Conservation (phyloP, 306 rosid genomes). For the Rosa rugosa region DNA sequence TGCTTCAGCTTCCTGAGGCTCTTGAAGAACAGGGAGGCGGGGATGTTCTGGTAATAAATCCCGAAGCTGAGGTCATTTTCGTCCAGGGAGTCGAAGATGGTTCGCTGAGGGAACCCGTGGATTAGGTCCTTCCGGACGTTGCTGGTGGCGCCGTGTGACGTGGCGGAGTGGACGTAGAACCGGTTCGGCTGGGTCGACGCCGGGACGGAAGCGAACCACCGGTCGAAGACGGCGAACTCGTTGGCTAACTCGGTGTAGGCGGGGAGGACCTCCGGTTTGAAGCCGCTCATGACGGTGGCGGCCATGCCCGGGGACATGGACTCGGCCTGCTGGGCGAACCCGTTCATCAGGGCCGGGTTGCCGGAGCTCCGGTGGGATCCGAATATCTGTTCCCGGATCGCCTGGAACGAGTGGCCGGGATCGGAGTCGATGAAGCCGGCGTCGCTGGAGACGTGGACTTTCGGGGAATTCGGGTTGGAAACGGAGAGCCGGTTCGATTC, state of each 20-base stretch:
- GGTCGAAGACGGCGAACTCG: constrained; percentile 66
- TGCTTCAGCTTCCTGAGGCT: constrained; percentile 64
- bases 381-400: constrained; percentile 80
- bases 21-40: constrained; percentile 75
- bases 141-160: constrained; percentile 91
- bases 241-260: constrained; percentile 61
- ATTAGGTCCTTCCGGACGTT: constrained; percentile 75
- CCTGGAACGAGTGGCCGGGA: constrained; percentile 93
- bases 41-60: constrained; percentile 85
- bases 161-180: constrained; percentile 88
- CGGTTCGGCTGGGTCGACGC: constrained; percentile 96
- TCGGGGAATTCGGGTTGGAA: constrained; percentile 38
- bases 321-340: constrained; percentile 89
- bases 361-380: constrained; percentile 54
- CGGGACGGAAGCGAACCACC: constrained; percentile 92
- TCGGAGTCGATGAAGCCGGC: constrained; percentile 70
- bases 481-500: constrained; percentile 60
- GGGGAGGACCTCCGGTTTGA: constrained; percentile 66
- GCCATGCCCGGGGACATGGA: constrained; percentile 32
- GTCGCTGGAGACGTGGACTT: constrained; percentile 50
- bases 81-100: constrained; percentile 78
- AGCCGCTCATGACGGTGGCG: constrained; percentile 80
- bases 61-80: constrained; percentile 66
- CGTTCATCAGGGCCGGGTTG: constrained; percentile 70
- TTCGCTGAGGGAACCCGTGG: constrained; percentile 80